These are phyloP conservation scores for Flueggea neowawraea DNA, from an alignment of 441 rosid genomes.

Conservation along the genomic window DNA sequence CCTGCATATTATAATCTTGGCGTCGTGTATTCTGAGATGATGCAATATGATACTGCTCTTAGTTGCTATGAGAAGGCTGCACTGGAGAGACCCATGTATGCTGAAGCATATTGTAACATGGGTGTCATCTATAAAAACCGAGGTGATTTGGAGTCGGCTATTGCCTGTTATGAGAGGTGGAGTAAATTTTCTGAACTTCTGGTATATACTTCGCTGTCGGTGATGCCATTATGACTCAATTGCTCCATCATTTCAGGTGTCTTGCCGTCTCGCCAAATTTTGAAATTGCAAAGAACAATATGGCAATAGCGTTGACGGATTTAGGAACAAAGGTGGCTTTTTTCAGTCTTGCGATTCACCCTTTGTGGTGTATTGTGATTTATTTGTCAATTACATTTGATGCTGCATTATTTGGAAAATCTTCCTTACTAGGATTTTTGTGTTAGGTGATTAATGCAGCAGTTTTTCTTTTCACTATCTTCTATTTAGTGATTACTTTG, in stretches of 20 bases:
- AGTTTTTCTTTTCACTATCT: background rate
- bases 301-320: conserved; percentile 99
- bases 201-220: background rate
- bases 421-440: no score
- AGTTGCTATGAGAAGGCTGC: conserved; percentile 97
- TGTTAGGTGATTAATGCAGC: no score
- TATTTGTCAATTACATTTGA: no score
- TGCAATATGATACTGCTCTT: conserved; percentile 97
- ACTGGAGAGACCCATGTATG: conserved; percentile 92
- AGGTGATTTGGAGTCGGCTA: conserved; percentile 93
- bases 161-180: conserved; percentile 97
- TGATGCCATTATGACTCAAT: conserved; percentile 17
- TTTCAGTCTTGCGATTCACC: background rate
- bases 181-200: conserved; percentile 1
- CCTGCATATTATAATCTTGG: conserved; percentile 99
- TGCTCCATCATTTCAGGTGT: conserved; percentile 55
- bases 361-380: no score
- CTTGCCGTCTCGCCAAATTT: conserved; percentile 97
- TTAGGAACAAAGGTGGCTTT: conserved; percentile 89
- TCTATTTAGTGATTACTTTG: background rate
- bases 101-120: conserved; percentile 99
- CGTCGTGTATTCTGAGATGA: conserved; percentile 96
- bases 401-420: no score
- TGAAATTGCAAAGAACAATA: conserved; percentile 99
- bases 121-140: conserved; percentile 98